These are phyloP conservation scores for Trametes cingulata DNA, from an alignment of 768 basidiomycete genomes.

Conservation along the genomic window DNA sequence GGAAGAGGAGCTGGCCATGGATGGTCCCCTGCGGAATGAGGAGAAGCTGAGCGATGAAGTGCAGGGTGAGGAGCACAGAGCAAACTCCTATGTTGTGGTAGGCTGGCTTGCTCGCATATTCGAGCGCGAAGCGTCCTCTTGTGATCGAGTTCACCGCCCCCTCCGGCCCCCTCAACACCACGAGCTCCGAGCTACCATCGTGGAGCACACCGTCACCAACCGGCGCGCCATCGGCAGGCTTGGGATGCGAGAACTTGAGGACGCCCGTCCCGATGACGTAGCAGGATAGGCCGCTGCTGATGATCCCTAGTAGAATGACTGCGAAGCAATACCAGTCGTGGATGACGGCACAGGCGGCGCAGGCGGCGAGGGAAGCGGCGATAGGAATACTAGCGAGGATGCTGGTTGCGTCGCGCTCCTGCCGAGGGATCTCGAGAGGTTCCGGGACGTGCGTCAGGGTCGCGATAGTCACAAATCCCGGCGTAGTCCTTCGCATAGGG, in stretches of 20 bases:
- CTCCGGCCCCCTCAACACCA: conserved; percentile 5
- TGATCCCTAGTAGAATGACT: conserved; percentile 1
- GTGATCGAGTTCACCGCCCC: conserved; percentile 15
- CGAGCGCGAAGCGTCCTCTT: conserved; percentile 5
- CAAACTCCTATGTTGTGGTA: conserved; percentile 7
- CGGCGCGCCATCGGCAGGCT: background rate
- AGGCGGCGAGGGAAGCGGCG: background rate
- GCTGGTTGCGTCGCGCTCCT: background rate
- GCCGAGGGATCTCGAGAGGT: background rate
- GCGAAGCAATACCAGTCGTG: conserved; percentile 5
- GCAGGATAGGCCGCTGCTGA: conserved; percentile 3
- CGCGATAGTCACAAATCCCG: conserved; percentile 1
- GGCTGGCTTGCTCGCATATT: conserved; percentile 6
- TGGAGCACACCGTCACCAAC: background rate
- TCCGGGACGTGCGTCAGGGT: background rate
- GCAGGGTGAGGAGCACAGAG: conserved; percentile 9
- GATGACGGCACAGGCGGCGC: background rate
- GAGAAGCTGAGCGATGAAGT: conserved; percentile 14
- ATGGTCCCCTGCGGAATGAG: conserved; percentile 10
- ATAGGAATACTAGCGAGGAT: background rate
- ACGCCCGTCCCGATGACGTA: conserved; percentile 3
- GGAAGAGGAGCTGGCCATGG: conserved; percentile 10
- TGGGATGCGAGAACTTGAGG: conserved; percentile 1
- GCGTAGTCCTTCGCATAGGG: background rate
- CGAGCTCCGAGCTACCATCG: background rate